Evolutionary conservation across 139 green algal species (phyloP), one percentile per base, ranked within the genome.

Genomic region (Tetradesmus obliquus): DNA sequence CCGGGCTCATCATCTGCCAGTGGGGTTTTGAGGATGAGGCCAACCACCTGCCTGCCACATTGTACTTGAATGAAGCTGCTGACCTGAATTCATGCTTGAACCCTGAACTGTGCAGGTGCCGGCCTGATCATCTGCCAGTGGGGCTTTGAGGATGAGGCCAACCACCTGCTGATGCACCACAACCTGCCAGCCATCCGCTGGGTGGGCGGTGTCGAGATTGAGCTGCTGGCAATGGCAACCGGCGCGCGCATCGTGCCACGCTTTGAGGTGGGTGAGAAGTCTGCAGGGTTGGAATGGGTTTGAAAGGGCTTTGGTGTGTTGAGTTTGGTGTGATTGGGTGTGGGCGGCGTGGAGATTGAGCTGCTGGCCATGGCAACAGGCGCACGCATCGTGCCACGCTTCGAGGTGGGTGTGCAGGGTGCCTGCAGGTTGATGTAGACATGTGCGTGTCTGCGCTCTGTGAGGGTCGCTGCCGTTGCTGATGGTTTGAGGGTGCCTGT

Each of bases 21-120:
- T 99, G 98, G 98, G 98, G 98, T 82, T 99, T 99, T 93, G 98
- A 99, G 92, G 98, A 99, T 91, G 98, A 99, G 95, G 98, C 98
- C 66, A 99, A 99, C 94, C 98, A 99, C 94, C 32, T 45, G 32
- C 32, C 32, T 45, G 32, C 32, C 32, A 45, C 32, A 45, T 45
- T 45, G 32, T 45, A 45, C 32, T 45, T 45, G 32, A 45, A 45
- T 45, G 32, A 45, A 45, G 32, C 32, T 45, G 32, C 32, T 45
- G 32, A 45, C 24, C 79, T 53, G 1, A 19, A 54, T 55, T 32
- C 83, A 54, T 19, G 53, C 55, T 55, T 79, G 15, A 20, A 20
- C 9, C 62, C 66, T 84, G 22, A 22, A 15, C 55, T 10, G 17
- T 24, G n/a, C 83, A 90, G 96, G 97, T 45, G 98, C 98, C 2